Evolutionary conservation across 2,329 filamentous ascomycete species (phyloP), one percentile per base, ranked within the genome.

Genomic region (Alternaria rosae): DNA sequence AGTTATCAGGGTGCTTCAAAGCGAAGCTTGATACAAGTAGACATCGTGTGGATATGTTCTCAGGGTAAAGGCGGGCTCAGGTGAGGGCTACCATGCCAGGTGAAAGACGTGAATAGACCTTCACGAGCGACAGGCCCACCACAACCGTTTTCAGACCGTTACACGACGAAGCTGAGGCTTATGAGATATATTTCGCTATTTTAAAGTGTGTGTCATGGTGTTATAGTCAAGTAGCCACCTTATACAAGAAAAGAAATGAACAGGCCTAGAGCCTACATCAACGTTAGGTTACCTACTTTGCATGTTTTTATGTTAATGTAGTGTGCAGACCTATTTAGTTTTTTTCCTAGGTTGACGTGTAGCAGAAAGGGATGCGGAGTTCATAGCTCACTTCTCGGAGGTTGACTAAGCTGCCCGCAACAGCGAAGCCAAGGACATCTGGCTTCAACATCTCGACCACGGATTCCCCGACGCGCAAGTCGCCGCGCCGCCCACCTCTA

Each of bases 361-460:
- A 55, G 23, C 5, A 28, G 42, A 9, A 20, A 25, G 21, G 38
- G 20, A 17, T 54, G 55, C 57, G 58, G 53, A 60, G 56, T 63
- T 65, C 48, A 60, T 64, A 61, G 67, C 56, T 56, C 44, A 30
- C 26, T 35, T n/a, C 45, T 67, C 60, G 62, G 68, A 50, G 43
- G 65, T 66, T 70, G 61, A 67, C 62, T 72, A 71, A 71, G 68
- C 68, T 52, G 47, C 17, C 60, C 58, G 56, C 67, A 68, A 65
- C 64, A 64, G 52, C 65, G 60, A 68, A 68, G 61, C 68, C 59
- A 57, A 66, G 68, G 68, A 72, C 69, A 75, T 73, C 68, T 75
- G 73, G 73, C 73, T 68, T 70, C 69, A 72, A 71, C 60, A 68
- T 71, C 61, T 59, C 61, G 47, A 66, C 38, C 53, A 64, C 38